Evolutionary conservation across 306 rosid species (phyloP), one percentile per base, ranked within the genome.

Genomic region (Ceratonia siliqua): DNA sequence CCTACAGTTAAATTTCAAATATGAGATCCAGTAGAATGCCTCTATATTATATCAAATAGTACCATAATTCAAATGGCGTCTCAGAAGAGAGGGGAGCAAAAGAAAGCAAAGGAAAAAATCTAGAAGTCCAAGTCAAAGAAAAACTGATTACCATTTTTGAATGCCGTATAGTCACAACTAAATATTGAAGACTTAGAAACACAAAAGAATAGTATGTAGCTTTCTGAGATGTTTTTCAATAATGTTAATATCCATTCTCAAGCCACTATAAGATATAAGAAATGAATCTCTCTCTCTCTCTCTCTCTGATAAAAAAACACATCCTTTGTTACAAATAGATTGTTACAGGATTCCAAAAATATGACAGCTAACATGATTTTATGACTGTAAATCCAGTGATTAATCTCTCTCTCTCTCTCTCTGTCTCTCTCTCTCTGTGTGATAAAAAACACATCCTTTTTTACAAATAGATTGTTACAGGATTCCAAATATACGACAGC

Each of bases 1-100:
- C 99, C 99, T 94, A 52, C 88, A 82, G 57, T 78, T 62, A 72
- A 57, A 80, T 63, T 67, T 43, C 58, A 74, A 71, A 74, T 55
- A 70, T 50, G 38, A 77, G 56, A 38, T 70, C 80, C 20, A 79
- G 73, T 68, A 66, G 22, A 33, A 56, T 21, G 58, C 56, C 68
- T 62, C 32, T 15, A 30, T 9, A 61, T 28, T 9, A 61, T 28
- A 67, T 25, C 46, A 64, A 5, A 62, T 17, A 32, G 41, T 13
- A 35, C 43, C 43, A 59, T 70, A n/a, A n/a, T n/a, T n/a, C 72
- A 79, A 79, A 66, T 48, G 63, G 33, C 18, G 30, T 15, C 62
- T 24, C 61, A 49, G 5, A 20, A 43, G 15, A 27, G 25, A 35
- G 25, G 32, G 2, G 18, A 33, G 36, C 22, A 54, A 20, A 20